Percentiles rank a stretch among this genome's conserved stretches.
Evolutionary conservation across 2,329 filamentous ascomycete genomes (phyloP).

Genomic region (Fusarium sp.): DNA sequence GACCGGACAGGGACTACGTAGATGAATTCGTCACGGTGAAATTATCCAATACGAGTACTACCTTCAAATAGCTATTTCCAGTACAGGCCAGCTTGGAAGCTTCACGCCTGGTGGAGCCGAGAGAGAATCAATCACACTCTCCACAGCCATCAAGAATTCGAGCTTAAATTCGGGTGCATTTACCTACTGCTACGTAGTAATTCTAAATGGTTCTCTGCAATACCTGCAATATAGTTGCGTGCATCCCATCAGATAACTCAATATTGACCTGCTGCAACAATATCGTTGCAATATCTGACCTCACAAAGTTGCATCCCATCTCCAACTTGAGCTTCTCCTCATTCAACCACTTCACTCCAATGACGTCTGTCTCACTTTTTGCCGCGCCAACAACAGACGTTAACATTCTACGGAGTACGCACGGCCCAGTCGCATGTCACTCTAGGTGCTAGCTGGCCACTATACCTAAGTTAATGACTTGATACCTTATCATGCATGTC

Average conservation of each 20-base stretch:
- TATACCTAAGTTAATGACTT: no score
- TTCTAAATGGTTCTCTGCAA: no score
- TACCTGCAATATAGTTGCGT: no score
- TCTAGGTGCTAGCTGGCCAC: no score
- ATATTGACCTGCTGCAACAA: no score
- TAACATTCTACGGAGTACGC: background rate
- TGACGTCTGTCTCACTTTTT: conserved; percentile 23
- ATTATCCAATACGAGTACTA: no score
- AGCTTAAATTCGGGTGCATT: no score
- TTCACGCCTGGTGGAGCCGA: conserved; percentile 17
- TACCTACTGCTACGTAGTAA: no score
- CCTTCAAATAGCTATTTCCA: background rate
- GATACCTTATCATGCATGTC: no score
- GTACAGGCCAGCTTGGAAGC: conserved; percentile 6
- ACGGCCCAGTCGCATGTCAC: background rate
- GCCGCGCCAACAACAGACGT: conserved; percentile 1
- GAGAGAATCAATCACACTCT: background rate
- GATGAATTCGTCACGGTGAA: conserved; percentile 18
- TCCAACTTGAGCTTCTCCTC: conserved; percentile 13
- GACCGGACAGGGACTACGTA: conserved; percentile 1
- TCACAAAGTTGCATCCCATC: background rate
- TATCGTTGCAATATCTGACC: no score
- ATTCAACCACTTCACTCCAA: conserved; percentile 15
- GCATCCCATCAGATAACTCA: no score
- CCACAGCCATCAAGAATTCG: conserved; percentile 2